These are phyloP conservation scores for Creolimax fragrantissima DNA, from an alignment of 78 protist species.

Conservation along the genomic window DNA sequence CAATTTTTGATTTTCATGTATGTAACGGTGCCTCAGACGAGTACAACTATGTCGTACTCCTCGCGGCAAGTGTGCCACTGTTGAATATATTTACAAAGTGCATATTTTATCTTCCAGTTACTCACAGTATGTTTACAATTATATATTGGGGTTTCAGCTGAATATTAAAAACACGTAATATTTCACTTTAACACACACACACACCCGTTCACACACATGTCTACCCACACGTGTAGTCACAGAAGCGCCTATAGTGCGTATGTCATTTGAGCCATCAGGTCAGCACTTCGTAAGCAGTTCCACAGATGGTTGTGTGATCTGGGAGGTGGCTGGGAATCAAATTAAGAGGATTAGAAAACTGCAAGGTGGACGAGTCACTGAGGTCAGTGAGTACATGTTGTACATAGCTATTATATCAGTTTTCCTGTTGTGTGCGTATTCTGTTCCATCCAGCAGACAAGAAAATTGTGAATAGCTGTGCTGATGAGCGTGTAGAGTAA, in stretches of 20 bases:
- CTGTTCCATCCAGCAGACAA: no score
- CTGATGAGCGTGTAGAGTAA: no score
- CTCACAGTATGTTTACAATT: not conserved
- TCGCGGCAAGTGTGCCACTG: no score
- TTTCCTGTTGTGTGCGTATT: no score
- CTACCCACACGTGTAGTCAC: not conserved
- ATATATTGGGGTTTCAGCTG: not conserved
- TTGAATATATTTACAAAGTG: no score
- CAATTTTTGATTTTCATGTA: no score
- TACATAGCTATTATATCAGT: not conserved
- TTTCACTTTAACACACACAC: not conserved
- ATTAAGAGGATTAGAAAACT: not conserved
- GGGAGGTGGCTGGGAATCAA: not conserved
- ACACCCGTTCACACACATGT: not conserved
- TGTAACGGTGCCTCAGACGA: no score
- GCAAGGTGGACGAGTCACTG: not conserved
- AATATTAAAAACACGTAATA: not conserved
- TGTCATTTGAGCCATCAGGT: not conserved
- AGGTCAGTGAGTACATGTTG: not conserved
- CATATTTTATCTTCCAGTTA: no score
- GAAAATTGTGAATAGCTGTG: no score
- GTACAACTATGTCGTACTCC: no score
- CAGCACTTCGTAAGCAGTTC: not conserved
- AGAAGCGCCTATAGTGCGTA: not conserved
- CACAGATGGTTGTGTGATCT: not conserved